These are phyloP conservation scores for Candida takata DNA, from an alignment of 805 yeast species.

Conservation along the genomic window DNA sequence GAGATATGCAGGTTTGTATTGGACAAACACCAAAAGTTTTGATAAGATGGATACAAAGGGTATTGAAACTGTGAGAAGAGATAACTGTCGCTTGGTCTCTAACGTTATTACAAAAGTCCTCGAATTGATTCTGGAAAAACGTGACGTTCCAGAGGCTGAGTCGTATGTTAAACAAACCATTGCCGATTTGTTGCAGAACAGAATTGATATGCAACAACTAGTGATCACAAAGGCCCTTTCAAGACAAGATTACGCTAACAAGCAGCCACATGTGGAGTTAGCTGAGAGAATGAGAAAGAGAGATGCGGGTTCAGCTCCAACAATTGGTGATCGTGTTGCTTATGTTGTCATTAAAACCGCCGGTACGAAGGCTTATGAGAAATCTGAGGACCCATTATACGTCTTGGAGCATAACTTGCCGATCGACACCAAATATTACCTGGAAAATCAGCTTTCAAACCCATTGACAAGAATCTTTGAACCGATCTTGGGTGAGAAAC, in stretches of 20 bases:
- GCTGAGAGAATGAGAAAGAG: constrained; percentile 95
- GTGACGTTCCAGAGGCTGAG: constrained; percentile 83
- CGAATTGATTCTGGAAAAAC: constrained; percentile 75
- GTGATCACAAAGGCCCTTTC: constrained; percentile 92
- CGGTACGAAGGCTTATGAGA: constrained; percentile 80
- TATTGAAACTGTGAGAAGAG: constrained; percentile 96
- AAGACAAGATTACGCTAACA: constrained; percentile 81
- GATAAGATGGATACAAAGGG: constrained; percentile 99
- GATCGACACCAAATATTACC: constrained; percentile 88
- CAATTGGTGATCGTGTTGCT: constrained; percentile 96
- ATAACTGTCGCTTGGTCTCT: constrained; percentile 91
- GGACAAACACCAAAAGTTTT: constrained; percentile 89
- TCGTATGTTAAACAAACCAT: constrained; percentile 79
- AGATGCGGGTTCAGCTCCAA: constrained; percentile 96
- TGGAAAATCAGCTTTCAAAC: constrained; percentile 87
- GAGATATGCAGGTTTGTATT: constrained; percentile 93
- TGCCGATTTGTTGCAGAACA: constrained; percentile 83
- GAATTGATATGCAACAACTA: constrained; percentile 85
- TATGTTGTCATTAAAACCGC: constrained; percentile 84
- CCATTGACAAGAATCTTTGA: constrained; percentile 92
- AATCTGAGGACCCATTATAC: constrained; percentile 93
- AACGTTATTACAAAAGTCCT: constrained; percentile 89
- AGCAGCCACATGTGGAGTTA: constrained; percentile 94
- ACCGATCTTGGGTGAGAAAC: constrained; percentile 84
- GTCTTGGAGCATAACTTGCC: constrained; percentile 90